Base-by-base conservation (phyloP, 371 early-diverging fungal species). In the Zychaea mexicana region DNA sequence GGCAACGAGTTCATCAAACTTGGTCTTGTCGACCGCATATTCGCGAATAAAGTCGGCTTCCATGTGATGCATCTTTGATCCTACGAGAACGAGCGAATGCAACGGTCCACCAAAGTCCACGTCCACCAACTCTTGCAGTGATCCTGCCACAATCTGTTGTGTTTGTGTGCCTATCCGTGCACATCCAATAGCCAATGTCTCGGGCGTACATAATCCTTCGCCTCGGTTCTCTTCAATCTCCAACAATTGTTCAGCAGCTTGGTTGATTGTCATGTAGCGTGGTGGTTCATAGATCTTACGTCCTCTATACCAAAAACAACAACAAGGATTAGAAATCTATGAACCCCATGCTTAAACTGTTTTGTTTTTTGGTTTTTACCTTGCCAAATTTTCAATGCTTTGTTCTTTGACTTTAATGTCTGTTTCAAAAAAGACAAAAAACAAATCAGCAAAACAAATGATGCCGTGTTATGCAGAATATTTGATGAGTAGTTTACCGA, bases 341-440 rank as follows among this genome's bases (percentile, higher is more conserved):
- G n/a, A n/a, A n/a, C n/a, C n/a, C n/a, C n/a, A n/a, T n/a, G n/a
- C n/a, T 19, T 19, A 19, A 56, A 15, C 19, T 52, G 2, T 62
- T 19, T 61, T n/a, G 15, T 33, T 54, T 36, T 47, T 46, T 39
- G 12, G 57, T 31, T 17, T 52, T 62, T 78, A 89, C 89, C 92
- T 88, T 49, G 92, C 95, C 87, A 98, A 81, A 76, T 96, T 97
- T 78, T 98, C 98, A 24, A 92, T 81, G 57, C 90, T 92, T 81
- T 97, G 97, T 81, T 99, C 98, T 79, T 97, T 96, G 47, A 99
- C 98, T 79, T 98, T 99, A 82, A 99, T 99, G 80, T 99, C 99
- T 72, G 80, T 21, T n/a, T n/a, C 46, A 46, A 70, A 17, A 30
- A 36, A 26, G n/a, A n/a, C n/a, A n/a, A n/a, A n/a, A n/a, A n/a